These are phyloP conservation scores for Colletotrichum magnum DNA, from an alignment of 2,329 filamentous ascomycete species.

Conservation along the genomic window DNA sequence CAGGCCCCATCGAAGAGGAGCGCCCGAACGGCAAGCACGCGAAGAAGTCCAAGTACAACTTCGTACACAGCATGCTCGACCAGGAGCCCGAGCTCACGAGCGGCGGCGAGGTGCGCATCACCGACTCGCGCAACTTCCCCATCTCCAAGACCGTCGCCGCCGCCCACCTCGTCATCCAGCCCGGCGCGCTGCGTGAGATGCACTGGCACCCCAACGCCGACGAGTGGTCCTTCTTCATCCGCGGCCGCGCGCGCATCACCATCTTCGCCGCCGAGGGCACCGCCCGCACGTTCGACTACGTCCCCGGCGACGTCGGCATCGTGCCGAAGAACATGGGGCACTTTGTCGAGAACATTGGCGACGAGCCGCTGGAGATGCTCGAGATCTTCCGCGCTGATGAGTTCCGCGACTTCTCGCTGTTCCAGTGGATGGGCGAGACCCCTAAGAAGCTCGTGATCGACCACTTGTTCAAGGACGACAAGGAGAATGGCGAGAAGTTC, in stretches of 20 bases:
- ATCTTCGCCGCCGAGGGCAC: conserved; percentile 79
- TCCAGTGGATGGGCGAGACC: conserved; percentile 83
- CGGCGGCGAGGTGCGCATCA: conserved; percentile 80
- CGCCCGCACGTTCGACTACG: conserved; percentile 83
- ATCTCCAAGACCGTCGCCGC: conserved; percentile 81
- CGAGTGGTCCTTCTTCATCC: conserved; percentile 86
- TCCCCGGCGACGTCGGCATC: conserved; percentile 81
- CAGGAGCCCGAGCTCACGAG: conserved; percentile 76
- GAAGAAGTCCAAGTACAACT: conserved; percentile 77
- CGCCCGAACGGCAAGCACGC: conserved; percentile 72
- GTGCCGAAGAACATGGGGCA: conserved; percentile 84
- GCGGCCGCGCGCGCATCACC: conserved; percentile 79
- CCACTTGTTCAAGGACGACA: conserved; percentile 75
- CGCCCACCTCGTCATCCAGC: conserved; percentile 78
- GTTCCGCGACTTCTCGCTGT: conserved; percentile 81
- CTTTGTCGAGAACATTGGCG: conserved; percentile 86
- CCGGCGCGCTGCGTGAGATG: conserved; percentile 82
- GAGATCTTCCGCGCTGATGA: conserved; percentile 81
- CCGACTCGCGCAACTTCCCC: conserved; percentile 82
- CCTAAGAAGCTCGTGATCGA: conserved; percentile 76
- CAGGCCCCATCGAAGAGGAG: conserved; percentile 76
- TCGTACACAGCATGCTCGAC: conserved; percentile 80
- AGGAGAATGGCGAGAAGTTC: conserved; percentile 73
- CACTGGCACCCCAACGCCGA: conserved; percentile 87
- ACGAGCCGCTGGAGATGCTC: conserved; percentile 81